Base-by-base conservation (phyloP, 2,329 filamentous ascomycete species). In the Dactylonectria macrodidyma region DNA sequence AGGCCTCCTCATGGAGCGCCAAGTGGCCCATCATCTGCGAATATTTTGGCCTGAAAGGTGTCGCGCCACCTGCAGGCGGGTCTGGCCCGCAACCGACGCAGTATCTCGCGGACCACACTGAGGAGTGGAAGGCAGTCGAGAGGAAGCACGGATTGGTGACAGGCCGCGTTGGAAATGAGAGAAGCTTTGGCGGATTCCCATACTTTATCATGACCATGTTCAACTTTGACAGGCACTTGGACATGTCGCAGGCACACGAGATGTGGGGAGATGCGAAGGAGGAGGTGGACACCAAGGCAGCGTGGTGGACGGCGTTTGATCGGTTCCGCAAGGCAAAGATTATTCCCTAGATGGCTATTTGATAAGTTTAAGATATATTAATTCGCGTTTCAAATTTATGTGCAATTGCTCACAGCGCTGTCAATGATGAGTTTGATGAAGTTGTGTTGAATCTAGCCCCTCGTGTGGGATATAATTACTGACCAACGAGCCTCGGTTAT, bases 21-120 rank as follows among this genome's bases (percentile, higher is more conserved):
- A 84, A 84, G 71, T 86, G 84, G 84, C 82, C 83, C 3, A 71
- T 83, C 6, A 81, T 85, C 51, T 84, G 81, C 71, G 78, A 81
- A 7, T 85, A 84, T 70, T 85, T 85, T 75, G 81, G 82, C 3
- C 74, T 86, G 46, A 81, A 81, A 68, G 84, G 83, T 1, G 80
- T 80, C 8, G 68, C 72, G 3, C 78, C 79, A 7, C 76, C 76
- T 8, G 44, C 65, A 3, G 75, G 73, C 3, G 75, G 76, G 8
- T 72, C 71, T 33, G 78, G 76, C 1, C 79, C 78, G 8, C 76
- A 81, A 55, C 79, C 79, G 3, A 74, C 71, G 2, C 72, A 73
- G 56, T 78, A 77, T 65, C 72, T 80, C 26, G 71, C 72, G 3
- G 74, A 82, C n/a, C 76, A 80, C 62, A 69, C 74, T 33, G 72